Percentiles rank a stretch among this genome's conserved stretches.
Conservation (phyloP, 129 eudicot species). For the Smallanthus sonchifolius region DNA sequence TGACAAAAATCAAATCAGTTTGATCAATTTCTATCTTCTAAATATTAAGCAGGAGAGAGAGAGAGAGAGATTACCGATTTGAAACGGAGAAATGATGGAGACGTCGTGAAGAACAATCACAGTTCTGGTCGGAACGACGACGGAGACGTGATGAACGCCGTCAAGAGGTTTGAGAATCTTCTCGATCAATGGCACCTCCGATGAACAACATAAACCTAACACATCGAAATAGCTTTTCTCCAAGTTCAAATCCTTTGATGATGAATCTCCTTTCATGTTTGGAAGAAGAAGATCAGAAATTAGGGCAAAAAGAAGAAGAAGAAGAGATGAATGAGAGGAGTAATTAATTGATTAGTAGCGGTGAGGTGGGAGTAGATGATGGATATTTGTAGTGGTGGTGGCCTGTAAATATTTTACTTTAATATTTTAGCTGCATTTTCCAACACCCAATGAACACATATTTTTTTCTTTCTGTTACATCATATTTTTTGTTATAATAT, state of each 20-base stretch:
- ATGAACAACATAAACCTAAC: slow-evolving; percentile 66
- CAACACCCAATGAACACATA: too few relatives aligned
- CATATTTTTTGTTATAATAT: too few relatives aligned
- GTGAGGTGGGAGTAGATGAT: too few relatives aligned
- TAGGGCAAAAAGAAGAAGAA: background rate
- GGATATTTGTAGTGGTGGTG: too few relatives aligned
- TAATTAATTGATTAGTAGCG: background rate
- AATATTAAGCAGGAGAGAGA: too few relatives aligned
- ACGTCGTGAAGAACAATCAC: slow-evolving; percentile 73
- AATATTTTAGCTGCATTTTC: too few relatives aligned
- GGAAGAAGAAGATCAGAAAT: background rate
- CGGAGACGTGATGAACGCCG: slow-evolving; percentile 60
- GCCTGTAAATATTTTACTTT: too few relatives aligned
- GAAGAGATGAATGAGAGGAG: background rate
- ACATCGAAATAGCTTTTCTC: slow-evolving; percentile 79
- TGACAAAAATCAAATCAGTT: too few relatives aligned
- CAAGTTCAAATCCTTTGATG: slow-evolving; percentile 18
- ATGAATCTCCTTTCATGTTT: slow-evolving; percentile 13
- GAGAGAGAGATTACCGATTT: slow-evolving; percentile 49
- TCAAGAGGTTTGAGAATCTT: slow-evolving; percentile 50
- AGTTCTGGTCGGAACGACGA: slow-evolving; percentile 62
- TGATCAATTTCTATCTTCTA: too few relatives aligned
- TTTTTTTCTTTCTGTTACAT: too few relatives aligned
- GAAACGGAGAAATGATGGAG: slow-evolving; percentile 47
- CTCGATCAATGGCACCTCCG: slow-evolving; percentile 71